Percentiles rank a stretch among this genome's conserved stretches.
These are phyloP conservation scores for Casuarina equisetifolia DNA, from an alignment of 306 rosid species.

Conservation along the genomic window DNA sequence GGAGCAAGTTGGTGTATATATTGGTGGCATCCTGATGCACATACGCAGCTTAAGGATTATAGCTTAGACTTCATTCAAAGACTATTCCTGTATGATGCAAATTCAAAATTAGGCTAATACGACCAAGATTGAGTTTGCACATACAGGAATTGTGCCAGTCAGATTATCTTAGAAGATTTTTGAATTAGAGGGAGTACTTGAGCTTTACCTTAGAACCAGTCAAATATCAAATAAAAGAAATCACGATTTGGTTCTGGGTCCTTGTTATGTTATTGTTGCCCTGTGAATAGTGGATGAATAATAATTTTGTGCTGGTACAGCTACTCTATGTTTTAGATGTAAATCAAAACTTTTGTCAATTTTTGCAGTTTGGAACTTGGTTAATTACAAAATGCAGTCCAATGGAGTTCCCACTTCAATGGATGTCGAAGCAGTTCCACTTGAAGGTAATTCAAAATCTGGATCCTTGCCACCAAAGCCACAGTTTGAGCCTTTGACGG, in stretches of 20 bases:
- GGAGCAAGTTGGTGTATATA: not conserved
- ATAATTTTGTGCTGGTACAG: not conserved
- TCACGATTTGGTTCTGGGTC: not conserved
- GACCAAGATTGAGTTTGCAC: no score
- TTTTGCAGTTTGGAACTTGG: conserved; percentile 1
- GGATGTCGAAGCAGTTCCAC: conserved; percentile 53
- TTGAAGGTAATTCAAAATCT: conserved; percentile 27
- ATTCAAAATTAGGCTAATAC: no score
- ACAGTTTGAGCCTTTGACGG: conserved; percentile 64
- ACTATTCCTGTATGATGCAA: no score
- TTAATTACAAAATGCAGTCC: conserved; percentile 51
- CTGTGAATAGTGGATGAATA: not conserved
- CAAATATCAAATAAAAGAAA: not conserved
- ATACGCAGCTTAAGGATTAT: no score
- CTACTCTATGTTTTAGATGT: not conserved
- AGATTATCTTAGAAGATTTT: no score
- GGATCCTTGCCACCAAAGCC: conserved; percentile 65
- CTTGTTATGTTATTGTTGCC: not conserved
- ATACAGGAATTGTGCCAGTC: no score
- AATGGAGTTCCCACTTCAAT: conserved; percentile 43
- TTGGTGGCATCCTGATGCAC: no score
- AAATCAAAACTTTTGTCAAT: conserved; percentile 1
- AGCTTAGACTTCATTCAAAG: not conserved
- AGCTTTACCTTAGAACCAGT: no score
- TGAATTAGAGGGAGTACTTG: no score